Conservation (phyloP, 1,139 yeast genomes). For the Lodderomyces margitis region DNA sequence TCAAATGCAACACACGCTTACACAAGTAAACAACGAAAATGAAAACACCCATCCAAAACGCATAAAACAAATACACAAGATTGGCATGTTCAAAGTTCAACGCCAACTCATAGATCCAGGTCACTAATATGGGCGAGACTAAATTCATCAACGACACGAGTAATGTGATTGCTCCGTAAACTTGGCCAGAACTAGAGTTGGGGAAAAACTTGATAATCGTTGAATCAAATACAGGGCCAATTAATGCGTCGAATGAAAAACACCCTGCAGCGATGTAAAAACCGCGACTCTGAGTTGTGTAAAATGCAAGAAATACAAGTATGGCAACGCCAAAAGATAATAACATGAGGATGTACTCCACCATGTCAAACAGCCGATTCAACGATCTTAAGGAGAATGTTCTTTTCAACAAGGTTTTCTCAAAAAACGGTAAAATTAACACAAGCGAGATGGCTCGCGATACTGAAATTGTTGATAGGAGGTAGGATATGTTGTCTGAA, state of each 20-base stretch:
- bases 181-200: slow-evolving; percentile 23
- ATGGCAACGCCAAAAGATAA: slow-evolving; percentile 7
- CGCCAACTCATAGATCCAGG: slow-evolving; percentile 3
- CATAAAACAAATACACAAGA: slow-evolving; percentile 13
- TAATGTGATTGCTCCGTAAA: slow-evolving; percentile 18
- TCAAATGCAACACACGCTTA: slow-evolving; percentile 6
- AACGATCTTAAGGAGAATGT: slow-evolving; percentile 33
- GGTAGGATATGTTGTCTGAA: slow-evolving; percentile 55
- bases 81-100: background rate
- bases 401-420: slow-evolving; percentile 28
- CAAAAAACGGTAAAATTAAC: slow-evolving; percentile 32
- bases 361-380: slow-evolving; percentile 47
- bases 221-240: slow-evolving; percentile 34
- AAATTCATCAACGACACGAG: slow-evolving; percentile 45
- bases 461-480: slow-evolving; percentile 53
- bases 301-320: slow-evolving; percentile 9
- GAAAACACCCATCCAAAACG: slow-evolving; percentile 3
- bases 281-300: slow-evolving; percentile 15
- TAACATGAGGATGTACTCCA: slow-evolving; percentile 44
- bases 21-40: background rate
- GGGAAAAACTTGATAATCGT: slow-evolving; percentile 39
- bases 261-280: slow-evolving; percentile 26
- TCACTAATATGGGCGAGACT: slow-evolving; percentile 16
- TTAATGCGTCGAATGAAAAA: slow-evolving; percentile 43
- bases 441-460: slow-evolving; percentile 33